Conservation (phyloP, 768 basidiomycete species). For the Tylopilus felleus region DNA sequence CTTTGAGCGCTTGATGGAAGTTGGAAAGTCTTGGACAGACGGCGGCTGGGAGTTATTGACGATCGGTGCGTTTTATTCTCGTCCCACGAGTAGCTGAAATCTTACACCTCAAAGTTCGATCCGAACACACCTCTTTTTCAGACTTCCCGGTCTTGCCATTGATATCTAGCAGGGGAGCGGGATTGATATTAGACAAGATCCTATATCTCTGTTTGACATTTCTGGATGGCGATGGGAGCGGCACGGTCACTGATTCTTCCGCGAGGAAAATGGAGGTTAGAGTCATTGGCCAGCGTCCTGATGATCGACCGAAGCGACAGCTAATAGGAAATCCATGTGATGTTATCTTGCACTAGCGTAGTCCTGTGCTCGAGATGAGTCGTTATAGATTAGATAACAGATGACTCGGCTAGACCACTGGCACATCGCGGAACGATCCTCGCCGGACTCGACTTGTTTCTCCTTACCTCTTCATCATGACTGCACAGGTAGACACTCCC, state of each 20-base stretch:
- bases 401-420: slow-evolving; percentile 4
- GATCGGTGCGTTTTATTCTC: slow-evolving; percentile 37
- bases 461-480: slow-evolving; percentile 7
- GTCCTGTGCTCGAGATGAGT: not conserved
- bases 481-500: slow-evolving; percentile 9
- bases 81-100: not conserved
- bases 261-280: slow-evolving; percentile 22
- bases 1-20: slow-evolving; percentile 53
- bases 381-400: slow-evolving; percentile 24
- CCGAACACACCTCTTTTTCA: slow-evolving; percentile 28
- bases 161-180: slow-evolving; percentile 17
- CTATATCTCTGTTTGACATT: slow-evolving; percentile 20
- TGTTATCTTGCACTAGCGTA: slow-evolving; percentile 22
- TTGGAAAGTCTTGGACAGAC: slow-evolving; percentile 56
- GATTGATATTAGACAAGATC: slow-evolving; percentile 22
- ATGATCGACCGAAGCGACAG: slow-evolving; percentile 24
- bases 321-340: slow-evolving; percentile 21
- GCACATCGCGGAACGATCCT: not conserved
- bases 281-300: slow-evolving; percentile 21
- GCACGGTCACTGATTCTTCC: not conserved
- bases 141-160: slow-evolving; percentile 27
- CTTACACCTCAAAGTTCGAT: slow-evolving; percentile 18
- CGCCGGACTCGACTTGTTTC: not conserved
- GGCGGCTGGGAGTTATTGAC: slow-evolving; percentile 44
- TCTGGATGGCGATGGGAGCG: slow-evolving; percentile 15